These are phyloP conservation scores for Chaetomium fimeti DNA, from an alignment of 495 filamentous ascomycete species.

Conservation along the genomic window DNA sequence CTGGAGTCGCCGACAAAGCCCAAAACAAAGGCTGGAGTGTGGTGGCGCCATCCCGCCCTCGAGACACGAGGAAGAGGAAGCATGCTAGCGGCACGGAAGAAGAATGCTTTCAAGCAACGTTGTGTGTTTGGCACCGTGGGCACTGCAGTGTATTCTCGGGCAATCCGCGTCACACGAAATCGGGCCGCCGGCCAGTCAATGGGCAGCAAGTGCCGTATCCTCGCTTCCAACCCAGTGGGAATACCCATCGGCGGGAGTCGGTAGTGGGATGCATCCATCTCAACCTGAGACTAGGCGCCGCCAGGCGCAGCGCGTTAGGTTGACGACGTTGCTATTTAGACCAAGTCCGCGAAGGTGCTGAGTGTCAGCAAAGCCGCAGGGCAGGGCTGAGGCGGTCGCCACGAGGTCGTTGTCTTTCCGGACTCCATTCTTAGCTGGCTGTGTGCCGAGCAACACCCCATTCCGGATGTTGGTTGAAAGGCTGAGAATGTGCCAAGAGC, in stretches of 20 bases:
- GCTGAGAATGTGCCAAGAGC: slow-evolving; percentile 12
- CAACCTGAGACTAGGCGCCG: background rate
- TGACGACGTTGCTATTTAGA: background rate
- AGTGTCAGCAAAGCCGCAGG: slow-evolving; percentile 4
- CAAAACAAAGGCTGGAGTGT: slow-evolving; percentile 2
- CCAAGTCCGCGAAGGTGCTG: background rate
- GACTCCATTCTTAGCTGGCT: background rate
- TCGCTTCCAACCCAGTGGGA: slow-evolving; percentile 1
- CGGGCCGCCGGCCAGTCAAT: background rate
- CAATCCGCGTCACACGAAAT: background rate
- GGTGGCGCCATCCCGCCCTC: slow-evolving; percentile 11
- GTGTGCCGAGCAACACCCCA: background rate
- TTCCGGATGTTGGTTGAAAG: slow-evolving; percentile 11
- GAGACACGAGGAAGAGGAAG: background rate
- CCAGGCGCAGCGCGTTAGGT: background rate
- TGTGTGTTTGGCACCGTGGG: background rate
- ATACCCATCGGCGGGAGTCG: no score
- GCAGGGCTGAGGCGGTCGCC: slow-evolving; percentile 12
- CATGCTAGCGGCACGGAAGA: background rate
- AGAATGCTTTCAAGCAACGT: background rate
- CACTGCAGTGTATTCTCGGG: background rate
- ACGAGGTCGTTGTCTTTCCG: background rate
- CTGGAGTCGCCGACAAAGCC: slow-evolving; percentile 7
- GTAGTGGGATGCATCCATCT: slow-evolving; percentile 3
- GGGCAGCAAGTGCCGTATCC: background rate